phyloP scores from a whole-genome alignment of 208 protist species.

The Phytomonas francai region DNA sequence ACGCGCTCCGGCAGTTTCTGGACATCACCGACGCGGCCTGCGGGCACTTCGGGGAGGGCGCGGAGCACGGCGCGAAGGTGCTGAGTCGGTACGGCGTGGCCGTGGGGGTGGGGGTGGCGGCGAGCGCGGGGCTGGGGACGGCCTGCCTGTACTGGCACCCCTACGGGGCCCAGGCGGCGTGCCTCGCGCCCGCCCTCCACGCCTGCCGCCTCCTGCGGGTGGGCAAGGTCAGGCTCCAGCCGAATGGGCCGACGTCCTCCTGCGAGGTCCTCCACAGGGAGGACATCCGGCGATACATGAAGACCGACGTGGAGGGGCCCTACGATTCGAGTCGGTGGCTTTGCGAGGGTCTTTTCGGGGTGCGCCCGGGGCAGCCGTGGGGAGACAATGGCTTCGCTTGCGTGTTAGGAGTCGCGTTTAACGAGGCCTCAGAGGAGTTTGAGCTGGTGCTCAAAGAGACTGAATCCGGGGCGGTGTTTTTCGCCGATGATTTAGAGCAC shows the following conservation, averaged over 20 bases:
- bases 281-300: constrained; percentile 63
- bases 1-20: constrained; percentile 64
- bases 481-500: constrained; percentile 27
- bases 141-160: constrained; percentile 68
- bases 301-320: constrained; percentile 23
- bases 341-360: constrained; percentile 63
- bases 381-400: background rate
- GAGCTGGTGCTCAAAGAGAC: constrained; percentile 49
- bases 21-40: constrained; percentile 30
- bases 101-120: constrained; percentile 52
- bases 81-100: constrained; percentile 72
- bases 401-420: constrained; percentile 59
- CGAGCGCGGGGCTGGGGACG: constrained; percentile 14
- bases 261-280: constrained; percentile 38
- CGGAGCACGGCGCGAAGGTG: constrained; percentile 60
- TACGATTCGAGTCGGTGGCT: constrained; percentile 61
- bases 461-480: constrained; percentile 14
- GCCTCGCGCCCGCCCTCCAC: constrained; percentile 56
- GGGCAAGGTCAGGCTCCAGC: constrained; percentile 47
- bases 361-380: constrained; percentile 34
- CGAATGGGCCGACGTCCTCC: constrained; percentile 54
- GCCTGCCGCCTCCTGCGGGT: constrained; percentile 38
- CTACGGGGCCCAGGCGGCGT: constrained; percentile 56
- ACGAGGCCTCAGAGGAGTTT: constrained; percentile 38
- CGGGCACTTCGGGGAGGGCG: constrained; percentile 18